Percentiles rank a stretch among this genome's conserved stretches.
Evolutionary conservation across 1,139 yeast genomes (phyloP).

Genomic region (Insectozyma bohioensis): DNA sequence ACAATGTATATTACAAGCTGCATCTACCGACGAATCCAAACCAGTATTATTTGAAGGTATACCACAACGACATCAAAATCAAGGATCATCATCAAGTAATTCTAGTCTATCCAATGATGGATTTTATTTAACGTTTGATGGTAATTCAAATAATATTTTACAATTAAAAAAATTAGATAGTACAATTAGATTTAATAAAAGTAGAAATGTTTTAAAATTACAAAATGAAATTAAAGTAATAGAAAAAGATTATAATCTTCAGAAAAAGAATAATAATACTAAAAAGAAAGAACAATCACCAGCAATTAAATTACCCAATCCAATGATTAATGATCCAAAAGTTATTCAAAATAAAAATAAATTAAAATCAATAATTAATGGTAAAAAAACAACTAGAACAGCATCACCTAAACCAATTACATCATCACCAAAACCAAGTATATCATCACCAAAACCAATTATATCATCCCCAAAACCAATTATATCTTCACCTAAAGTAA

Average conservation of each 20-base stretch:
- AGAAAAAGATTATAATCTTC: slow-evolving; percentile 15
- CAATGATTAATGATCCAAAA: neutral
- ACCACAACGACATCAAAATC: slow-evolving; percentile 27
- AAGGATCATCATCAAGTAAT: slow-evolving; percentile 8
- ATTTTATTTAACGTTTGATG: slow-evolving; percentile 27
- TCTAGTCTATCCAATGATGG: too few relatives aligned
- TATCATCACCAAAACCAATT: slow-evolving; percentile 2
- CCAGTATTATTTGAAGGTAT: slow-evolving; percentile 43
- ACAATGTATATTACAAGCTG: slow-evolving; percentile 35
- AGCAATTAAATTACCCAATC: neutral
- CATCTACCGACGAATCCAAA: slow-evolving; percentile 18
- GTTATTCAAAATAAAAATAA: too few relatives aligned
- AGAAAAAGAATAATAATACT: too few relatives aligned
- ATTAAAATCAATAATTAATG: too few relatives aligned
- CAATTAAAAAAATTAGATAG: slow-evolving; percentile 27
- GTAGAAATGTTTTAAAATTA: slow-evolving; percentile 31
- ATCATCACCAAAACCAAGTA: too few relatives aligned
- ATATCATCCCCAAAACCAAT: neutral
- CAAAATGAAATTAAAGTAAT: slow-evolving; percentile 16
- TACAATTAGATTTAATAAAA: slow-evolving; percentile 38
- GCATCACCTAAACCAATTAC: too few relatives aligned
- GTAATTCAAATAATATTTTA: slow-evolving; percentile 17
- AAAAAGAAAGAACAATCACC: too few relatives aligned
- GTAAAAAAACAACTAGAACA: too few relatives aligned
- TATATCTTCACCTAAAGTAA: neutral